Evolutionary conservation across 2,329 filamentous ascomycete genomes (phyloP), one percentile per base, ranked within the genome.

Genomic region (Colletotrichum sublineola): DNA sequence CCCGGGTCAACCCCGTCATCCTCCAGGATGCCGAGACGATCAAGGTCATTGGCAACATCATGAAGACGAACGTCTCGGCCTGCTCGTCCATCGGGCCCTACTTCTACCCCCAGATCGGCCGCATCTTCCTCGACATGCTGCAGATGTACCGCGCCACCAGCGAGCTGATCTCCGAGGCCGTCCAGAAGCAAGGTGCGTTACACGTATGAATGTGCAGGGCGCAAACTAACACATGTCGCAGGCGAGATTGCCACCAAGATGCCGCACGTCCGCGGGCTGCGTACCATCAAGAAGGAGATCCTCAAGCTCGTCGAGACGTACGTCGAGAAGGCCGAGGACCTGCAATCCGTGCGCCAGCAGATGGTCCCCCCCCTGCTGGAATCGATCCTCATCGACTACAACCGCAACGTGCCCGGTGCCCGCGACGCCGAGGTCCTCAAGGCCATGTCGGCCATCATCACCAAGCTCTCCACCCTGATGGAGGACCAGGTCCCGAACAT

Each of bases 51-150:
- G 96, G 96, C 76, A 99, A 99, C 84, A 98, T 99, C 80, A 99
- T 99, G 96, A 99, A 99, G 89, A 99, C 96, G 0, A 99, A 99
- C 78, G 96, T 99, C 5, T 96, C 97, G n/a, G 96, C 96, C 46
- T 99, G 96, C 82, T 94, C 94, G 46, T 98, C 96, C 0, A 96
- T 99, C 71, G 96, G 97, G 44, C 91, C 94, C 64, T 99, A 98
- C 84, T 99, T 99, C 83, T 98, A 97, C 79, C 96, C 96, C 15
- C 96, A 99, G 81, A 97, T 99, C 77, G 96, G 96, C 52, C 93
- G 95, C 69, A 98, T 99, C 77, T 99, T 98, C 82, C 91, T 97
- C 76, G 96, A 99, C 80, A 98, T 99, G 96, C 86, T 99, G 69
- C 96, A 96, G 78, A 99, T 99, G 97, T 99, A 98, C 82, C 93